Conservation (phyloP, 352 stramenopile genomes). For the Blastocystis sp. region DNA sequence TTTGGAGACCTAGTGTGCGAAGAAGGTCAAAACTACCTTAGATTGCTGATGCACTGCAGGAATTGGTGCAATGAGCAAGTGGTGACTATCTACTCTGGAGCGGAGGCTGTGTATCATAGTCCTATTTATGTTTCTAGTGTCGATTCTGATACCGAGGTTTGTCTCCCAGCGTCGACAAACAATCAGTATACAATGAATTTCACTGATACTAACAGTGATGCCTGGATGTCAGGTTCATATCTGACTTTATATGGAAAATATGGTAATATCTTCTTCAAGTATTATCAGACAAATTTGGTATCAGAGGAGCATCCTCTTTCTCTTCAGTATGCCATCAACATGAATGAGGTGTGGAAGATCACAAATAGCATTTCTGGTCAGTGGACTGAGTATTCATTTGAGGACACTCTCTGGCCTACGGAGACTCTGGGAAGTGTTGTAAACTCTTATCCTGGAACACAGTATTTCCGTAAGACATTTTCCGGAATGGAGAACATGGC, state of each 20-base stretch:
- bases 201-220: background rate
- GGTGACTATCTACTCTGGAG: background rate
- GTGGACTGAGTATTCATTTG: background rate
- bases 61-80: background rate
- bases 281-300: background rate
- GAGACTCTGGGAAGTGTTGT: background rate
- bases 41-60: background rate
- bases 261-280: conserved; percentile 44
- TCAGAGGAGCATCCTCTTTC: background rate
- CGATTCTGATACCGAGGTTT: background rate
- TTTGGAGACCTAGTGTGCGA: background rate
- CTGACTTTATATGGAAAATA: background rate
- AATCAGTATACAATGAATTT: conserved; percentile 4
- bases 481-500: background rate
- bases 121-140: background rate
- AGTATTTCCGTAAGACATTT: conserved; percentile 36
- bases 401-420: background rate
- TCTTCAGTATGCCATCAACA: background rate
- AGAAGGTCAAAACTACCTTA: background rate
- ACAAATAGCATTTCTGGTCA: background rate
- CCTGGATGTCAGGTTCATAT: background rate
- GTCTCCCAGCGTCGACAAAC: background rate
- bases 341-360: background rate
- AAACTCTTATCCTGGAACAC: background rate
- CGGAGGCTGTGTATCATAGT: background rate